phyloP scores from a whole-genome alignment of 148 eudicot species.

The Arctostaphylos glauca region DNA sequence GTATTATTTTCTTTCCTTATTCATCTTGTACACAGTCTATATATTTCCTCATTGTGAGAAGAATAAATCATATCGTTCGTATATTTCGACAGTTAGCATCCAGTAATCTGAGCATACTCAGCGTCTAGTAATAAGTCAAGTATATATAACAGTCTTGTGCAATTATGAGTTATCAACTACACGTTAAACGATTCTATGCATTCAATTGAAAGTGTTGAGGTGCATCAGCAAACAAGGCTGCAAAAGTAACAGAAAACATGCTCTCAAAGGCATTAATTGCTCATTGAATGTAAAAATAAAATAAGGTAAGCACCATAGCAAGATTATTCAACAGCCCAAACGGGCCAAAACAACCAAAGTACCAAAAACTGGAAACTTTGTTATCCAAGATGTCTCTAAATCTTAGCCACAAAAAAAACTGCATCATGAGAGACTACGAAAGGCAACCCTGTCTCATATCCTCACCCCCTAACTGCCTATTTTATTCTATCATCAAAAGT shows the following conservation, averaged over 20 bases:
- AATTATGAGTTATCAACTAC: neutral
- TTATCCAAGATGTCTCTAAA: neutral
- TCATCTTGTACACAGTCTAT: too few relatives aligned
- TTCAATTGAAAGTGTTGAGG: neutral
- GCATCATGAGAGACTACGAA: neutral
- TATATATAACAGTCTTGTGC: neutral
- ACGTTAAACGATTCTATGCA: neutral
- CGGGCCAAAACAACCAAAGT: neutral
- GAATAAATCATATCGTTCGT: too few relatives aligned
- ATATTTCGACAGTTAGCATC: too few relatives aligned
- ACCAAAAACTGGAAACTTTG: neutral
- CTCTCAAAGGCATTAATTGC: neutral
- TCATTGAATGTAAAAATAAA: neutral
- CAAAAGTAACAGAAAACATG: neutral
- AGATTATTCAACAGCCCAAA: neutral
- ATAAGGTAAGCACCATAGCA: too few relatives aligned
- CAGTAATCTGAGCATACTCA: neutral
- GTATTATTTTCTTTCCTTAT: too few relatives aligned
- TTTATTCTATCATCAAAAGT: neutral
- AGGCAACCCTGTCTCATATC: neutral
- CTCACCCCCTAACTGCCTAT: neutral
- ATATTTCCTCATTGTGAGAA: too few relatives aligned
- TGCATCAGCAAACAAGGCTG: too few relatives aligned
- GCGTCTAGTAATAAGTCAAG: neutral
- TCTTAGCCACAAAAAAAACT: neutral